Evolutionary conservation across 306 rosid genomes (phyloP), one percentile per base, ranked within the genome.

Genomic region (Astragalus membranaceus): DNA sequence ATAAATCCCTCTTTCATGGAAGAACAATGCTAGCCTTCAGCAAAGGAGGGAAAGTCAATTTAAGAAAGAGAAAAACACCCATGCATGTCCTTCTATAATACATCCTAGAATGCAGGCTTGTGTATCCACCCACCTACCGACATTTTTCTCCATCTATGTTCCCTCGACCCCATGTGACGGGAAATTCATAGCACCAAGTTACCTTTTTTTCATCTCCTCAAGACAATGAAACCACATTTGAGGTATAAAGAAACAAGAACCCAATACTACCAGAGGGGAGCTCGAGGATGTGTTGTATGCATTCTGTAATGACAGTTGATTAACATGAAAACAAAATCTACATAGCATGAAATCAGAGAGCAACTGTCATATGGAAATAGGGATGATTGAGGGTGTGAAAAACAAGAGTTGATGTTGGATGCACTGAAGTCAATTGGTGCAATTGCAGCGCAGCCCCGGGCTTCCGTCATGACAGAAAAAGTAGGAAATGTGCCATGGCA

Each of bases 241-340:
- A 86, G 5, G 85, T 85, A 69, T 71, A 83, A 70, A 90, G 75
- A 73, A 91, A 77, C 80, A 75, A 78, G 81, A 75, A 79, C 43
- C 87, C 89, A 6, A 84, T 65, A 87, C 81, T 7, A 85, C 87
- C 23, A 78, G 53, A 10, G 80, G 84, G 85, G 84, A 62, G 87
- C 71, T 57, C 57, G 39, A 5, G 87, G 82, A 63, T 82, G 86
- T 26, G 84, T 63, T 82, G 88, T 26, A 85, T 66, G 64, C 87
- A 79, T 66, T 74, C 79, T 76, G 81, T 77, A 55, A 17, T 23
- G 10, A 59, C 35, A 73, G 61, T 46, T 46, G 51, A 61, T 43
- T 43, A 61, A 51, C 71, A 50, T 8, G 42, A 35, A 61, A 59
- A 51, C 20, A 20, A 26, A 6, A 29, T 60, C 65, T 69, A 10